phyloP scores from a whole-genome alignment of 176 grass and related monocot species.

The Tillandsia fasciculata region DNA sequence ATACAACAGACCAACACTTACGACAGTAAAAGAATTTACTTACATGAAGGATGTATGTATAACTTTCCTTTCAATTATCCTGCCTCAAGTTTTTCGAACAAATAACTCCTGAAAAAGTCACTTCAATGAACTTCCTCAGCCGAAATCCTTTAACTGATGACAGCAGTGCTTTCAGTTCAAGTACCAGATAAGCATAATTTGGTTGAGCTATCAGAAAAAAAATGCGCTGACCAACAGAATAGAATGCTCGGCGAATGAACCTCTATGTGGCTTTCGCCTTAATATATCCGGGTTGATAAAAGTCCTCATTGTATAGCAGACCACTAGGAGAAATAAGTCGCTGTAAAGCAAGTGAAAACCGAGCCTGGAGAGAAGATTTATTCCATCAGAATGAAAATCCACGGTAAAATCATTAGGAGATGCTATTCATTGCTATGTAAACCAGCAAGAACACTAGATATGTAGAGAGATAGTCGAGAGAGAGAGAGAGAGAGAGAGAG shows the following conservation, averaged over 20 bases:
- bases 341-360: constrained; percentile 62
- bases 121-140: not conserved
- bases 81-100: not conserved
- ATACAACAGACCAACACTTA: not conserved
- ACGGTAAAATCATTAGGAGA: not conserved
- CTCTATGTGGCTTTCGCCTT: constrained; percentile 43
- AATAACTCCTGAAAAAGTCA: not conserved
- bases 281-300: constrained; percentile 40
- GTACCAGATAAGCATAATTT: not conserved
- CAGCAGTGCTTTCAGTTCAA: not conserved
- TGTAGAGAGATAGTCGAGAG: not conserved
- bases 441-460: not conserved
- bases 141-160: not conserved
- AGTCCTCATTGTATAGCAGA: constrained; percentile 60
- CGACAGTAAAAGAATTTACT: not conserved
- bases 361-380: constrained; percentile 31
- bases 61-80: not conserved
- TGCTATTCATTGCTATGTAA: not conserved
- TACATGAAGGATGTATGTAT: constrained; percentile 1
- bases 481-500: no score
- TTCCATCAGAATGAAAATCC: not conserved
- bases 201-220: not conserved
- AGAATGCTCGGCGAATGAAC: not conserved
- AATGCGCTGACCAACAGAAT: not conserved
- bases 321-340: constrained; percentile 58